These are phyloP conservation scores for Opeltia flavorubescens DNA, from an alignment of 495 filamentous ascomycete genomes.

Conservation along the genomic window DNA sequence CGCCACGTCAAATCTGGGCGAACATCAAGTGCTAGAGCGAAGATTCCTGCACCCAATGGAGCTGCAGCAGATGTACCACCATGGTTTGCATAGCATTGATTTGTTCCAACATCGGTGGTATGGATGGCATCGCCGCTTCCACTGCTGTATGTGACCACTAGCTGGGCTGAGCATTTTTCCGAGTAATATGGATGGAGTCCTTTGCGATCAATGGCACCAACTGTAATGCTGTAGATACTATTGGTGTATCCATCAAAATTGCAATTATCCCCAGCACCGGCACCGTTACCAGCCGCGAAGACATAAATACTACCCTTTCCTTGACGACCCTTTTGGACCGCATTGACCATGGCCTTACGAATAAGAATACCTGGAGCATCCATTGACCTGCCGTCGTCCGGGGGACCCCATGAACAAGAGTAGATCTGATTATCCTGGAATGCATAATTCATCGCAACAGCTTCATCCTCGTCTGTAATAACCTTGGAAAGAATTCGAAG, in stretches of 20 bases:
- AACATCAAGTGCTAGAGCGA: slow-evolving; percentile 78
- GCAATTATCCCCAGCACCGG: slow-evolving; percentile 79
- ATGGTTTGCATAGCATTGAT: slow-evolving; percentile 63
- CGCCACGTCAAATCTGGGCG: slow-evolving; percentile 86
- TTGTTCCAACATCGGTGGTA: slow-evolving; percentile 83
- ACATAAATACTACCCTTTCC: slow-evolving; percentile 89
- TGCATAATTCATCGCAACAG: slow-evolving; percentile 79
- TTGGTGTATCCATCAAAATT: slow-evolving; percentile 99
- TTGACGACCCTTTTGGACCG: slow-evolving; percentile 71
- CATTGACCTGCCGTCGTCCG: slow-evolving; percentile 86
- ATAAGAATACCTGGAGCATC: slow-evolving; percentile 86
- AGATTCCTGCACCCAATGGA: slow-evolving; percentile 78
- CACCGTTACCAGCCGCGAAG: slow-evolving; percentile 94
- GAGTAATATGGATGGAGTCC: slow-evolving; percentile 85
- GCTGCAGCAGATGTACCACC: slow-evolving; percentile 96
- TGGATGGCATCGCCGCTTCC: slow-evolving; percentile 80
- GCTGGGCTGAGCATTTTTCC: slow-evolving; percentile 85
- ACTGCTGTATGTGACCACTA: slow-evolving; percentile 93
- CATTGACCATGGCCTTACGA: slow-evolving; percentile 78
- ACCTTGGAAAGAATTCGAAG: slow-evolving; percentile 80
- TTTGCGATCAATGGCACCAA: slow-evolving; percentile 80
- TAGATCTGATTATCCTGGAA: slow-evolving; percentile 91
- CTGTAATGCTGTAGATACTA: slow-evolving; percentile 95
- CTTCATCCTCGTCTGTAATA: slow-evolving; percentile 90
- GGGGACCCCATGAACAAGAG: slow-evolving; percentile 96